These are phyloP conservation scores for Lasiodiplodia gonubiensis DNA, from an alignment of 2,329 filamentous ascomycete genomes.

Conservation along the genomic window DNA sequence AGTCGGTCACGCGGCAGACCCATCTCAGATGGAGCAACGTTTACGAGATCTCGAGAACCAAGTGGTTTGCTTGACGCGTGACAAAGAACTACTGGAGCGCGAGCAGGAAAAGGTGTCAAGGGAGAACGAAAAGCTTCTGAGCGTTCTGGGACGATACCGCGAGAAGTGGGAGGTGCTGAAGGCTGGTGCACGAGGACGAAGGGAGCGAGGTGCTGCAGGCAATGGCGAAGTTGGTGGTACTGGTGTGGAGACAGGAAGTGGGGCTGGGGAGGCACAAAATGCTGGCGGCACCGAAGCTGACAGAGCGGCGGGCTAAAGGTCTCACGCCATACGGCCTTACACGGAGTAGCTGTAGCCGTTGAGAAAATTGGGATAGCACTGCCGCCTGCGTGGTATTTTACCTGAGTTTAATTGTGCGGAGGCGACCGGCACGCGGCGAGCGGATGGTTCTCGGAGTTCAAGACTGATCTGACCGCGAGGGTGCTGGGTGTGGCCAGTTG, in stretches of 20 bases:
- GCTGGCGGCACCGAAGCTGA: conserved; percentile 14
- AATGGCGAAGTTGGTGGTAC: conserved; percentile 15
- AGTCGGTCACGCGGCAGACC: conserved; percentile 15
- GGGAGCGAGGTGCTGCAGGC: conserved; percentile 23
- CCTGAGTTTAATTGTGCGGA: conserved; percentile 1
- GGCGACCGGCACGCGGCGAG: background rate
- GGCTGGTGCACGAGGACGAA: conserved; percentile 59
- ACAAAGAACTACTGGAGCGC: conserved; percentile 65
- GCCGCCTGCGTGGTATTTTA: background rate
- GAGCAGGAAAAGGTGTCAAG: conserved; percentile 67
- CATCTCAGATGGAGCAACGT: conserved; percentile 27
- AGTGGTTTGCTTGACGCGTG: conserved; percentile 61
- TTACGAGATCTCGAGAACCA: conserved; percentile 67
- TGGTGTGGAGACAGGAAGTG: conserved; percentile 14
- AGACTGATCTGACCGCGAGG: background rate
- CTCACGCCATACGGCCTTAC: background rate
- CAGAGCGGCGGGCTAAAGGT: conserved; percentile 1
- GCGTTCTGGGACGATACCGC: conserved; percentile 62
- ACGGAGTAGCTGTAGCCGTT: background rate
- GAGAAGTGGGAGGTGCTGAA: conserved; percentile 73
- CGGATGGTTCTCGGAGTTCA: conserved; percentile 15
- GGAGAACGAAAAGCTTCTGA: conserved; percentile 65
- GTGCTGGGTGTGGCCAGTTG: conserved; percentile 12
- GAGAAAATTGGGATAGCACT: background rate
- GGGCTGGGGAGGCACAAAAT: conserved; percentile 16